Base-by-base conservation (phyloP, 768 basidiomycete genomes). In the Ramaria sp. region DNA sequence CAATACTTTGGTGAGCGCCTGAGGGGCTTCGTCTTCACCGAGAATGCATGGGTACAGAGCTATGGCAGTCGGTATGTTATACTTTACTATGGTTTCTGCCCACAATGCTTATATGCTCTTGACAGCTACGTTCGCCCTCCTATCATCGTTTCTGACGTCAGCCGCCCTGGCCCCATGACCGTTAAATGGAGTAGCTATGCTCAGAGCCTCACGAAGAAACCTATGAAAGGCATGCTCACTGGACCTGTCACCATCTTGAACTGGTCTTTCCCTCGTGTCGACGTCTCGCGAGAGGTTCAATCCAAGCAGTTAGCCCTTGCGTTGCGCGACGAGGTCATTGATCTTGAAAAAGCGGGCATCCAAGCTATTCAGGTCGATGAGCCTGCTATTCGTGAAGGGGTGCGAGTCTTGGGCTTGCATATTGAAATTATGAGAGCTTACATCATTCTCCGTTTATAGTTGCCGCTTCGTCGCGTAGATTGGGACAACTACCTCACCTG, bases 261-360 rank as follows among this genome's bases (percentile, higher is more conserved):
- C 81, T 99, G 96, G 96, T 98, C 96, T 34, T 99, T 99, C 94
- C 96, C 96, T 67, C 95, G 96, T 72, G 91, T 91, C 63, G 96
- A 99, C 69, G 88, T 98, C 63, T 83, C 88, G 54, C 90, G 91
- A 69, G 95, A 98, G 75, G 72, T 94, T 62, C 96, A 99, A 76
- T 93, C 92, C 70, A 92, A 94, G 79, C 96, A 99, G 72, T 83
- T 99, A 63, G 96, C 96, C 56, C 82, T 99, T 62, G 87, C 96
- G 56, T 91, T 99, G 68, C 93, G 96, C 63, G 96, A 98, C 68
- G 96, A 99, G 72, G 96, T 99, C 61, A 63, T 92, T 63, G 96
- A 99, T 76, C 89, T 98, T 65, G 91, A 94, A 76, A 86, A 86
- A 71, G 96, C 91, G 60, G 91, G 91, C 60, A 97, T 99, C 72